Percentiles rank a stretch among this genome's conserved stretches.
phyloP scores from a whole-genome alignment of 75 land plant genomes.

The Picea glauca region DNA sequence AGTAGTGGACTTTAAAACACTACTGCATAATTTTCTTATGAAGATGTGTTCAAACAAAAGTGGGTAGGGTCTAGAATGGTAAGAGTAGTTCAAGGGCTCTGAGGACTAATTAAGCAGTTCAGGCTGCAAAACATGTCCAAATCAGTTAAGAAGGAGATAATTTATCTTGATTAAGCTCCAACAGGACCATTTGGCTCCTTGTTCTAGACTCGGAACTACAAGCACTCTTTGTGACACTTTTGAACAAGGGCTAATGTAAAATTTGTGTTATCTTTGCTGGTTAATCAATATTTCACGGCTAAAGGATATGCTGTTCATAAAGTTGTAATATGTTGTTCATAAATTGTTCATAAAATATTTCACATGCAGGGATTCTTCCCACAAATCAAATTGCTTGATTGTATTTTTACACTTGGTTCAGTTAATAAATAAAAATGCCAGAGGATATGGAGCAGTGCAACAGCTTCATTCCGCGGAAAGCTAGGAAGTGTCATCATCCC shows the following conservation, averaged over 20 bases:
- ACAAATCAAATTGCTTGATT: slow-evolving; percentile 7
- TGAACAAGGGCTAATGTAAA: not conserved
- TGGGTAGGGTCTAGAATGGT: not conserved
- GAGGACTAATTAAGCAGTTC: not conserved
- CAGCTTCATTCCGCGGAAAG: slow-evolving; percentile 27
- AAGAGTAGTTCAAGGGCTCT: not conserved
- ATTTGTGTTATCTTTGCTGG: not conserved
- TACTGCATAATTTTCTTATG: not conserved
- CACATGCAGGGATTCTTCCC: not conserved
- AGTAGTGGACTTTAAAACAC: not conserved
- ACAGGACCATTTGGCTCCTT: not conserved
- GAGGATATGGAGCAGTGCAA: slow-evolving; percentile 42
- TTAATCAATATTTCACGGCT: not conserved
- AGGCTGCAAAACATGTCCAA: too few species aligned
- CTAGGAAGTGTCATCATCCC: slow-evolving; percentile 37
- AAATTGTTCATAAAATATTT: not conserved
- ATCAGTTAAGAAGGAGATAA: too few species aligned
- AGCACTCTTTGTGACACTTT: not conserved
- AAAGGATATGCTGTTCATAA: not conserved
- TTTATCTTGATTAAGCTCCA: not conserved
- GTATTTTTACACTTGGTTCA: slow-evolving; percentile 1
- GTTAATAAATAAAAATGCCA: slow-evolving; percentile 35
- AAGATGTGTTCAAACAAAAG: not conserved
- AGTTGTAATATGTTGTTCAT: not conserved
- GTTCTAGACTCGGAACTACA: not conserved